phyloP scores from a whole-genome alignment of 2,329 filamentous ascomycete species.

The Dactylonectria macrodidyma region DNA sequence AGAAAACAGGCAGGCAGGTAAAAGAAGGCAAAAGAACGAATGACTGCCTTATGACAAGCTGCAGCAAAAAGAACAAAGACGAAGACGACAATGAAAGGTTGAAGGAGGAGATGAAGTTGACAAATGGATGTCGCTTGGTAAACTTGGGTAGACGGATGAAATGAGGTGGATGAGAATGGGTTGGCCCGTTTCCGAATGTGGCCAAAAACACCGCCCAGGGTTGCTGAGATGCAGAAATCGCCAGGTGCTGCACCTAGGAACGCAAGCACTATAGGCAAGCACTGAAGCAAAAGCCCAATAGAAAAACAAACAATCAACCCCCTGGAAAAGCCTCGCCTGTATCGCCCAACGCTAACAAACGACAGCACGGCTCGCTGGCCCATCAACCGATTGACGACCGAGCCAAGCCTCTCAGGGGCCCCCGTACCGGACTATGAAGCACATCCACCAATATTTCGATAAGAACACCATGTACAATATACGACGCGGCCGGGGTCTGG shows the following conservation, averaged over 20 bases:
- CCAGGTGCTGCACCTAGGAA: neutral
- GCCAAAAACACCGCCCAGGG: conserved; percentile 14
- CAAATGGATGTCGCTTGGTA: neutral
- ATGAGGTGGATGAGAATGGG: conserved; percentile 12
- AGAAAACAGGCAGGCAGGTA: neutral
- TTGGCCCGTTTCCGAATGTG: conserved; percentile 6
- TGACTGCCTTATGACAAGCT: conserved; percentile 12
- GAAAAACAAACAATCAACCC: neutral
- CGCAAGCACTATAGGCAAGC: neutral
- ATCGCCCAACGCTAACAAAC: conserved; percentile 7
- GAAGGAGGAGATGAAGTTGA: neutral
- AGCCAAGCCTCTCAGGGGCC: conserved; percentile 2
- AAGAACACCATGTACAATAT: neutral
- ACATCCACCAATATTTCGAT: conserved; percentile 8
- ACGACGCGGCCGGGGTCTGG: conserved; percentile 15
- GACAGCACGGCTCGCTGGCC: conserved; percentile 25
- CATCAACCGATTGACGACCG: conserved; percentile 40
- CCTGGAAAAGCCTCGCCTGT: neutral
- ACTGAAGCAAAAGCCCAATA: neutral
- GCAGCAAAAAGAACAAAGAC: neutral
- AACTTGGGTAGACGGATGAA: conserved; percentile 1
- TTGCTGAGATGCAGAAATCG: conserved; percentile 14
- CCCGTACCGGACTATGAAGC: neutral
- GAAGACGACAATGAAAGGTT: neutral
- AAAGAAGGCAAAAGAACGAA: neutral